Evolutionary conservation across 768 basidiomycete genomes (phyloP), one percentile per base, ranked within the genome.

Genomic region (Tylopilus intermedius): DNA sequence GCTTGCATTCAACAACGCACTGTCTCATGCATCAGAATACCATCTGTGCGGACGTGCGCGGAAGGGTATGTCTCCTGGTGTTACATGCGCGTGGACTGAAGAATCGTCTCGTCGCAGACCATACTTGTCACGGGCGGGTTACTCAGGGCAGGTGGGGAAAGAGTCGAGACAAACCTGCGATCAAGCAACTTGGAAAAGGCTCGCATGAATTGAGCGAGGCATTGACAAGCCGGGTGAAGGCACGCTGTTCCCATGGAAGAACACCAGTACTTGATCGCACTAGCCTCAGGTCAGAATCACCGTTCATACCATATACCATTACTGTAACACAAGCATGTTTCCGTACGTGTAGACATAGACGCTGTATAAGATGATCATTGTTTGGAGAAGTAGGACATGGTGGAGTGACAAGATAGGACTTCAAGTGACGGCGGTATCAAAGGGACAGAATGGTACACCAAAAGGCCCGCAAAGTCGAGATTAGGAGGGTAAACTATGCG

Each of bases 141-240:
- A 18, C 22, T 32, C 32, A 43, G 41, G 24, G 0, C 40, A 56
- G 47, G 15, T 52, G 8, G 57, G 64, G 8, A 55, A 18, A 60
- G 62, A 62, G 50, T 60, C 58, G 42, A 49, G 43, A 18, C 56
- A 51, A 43, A 66, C 67, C 35, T 45, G 54, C 32, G 61, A 71
- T 18, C 40, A 49, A 47, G 11, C 61, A 63, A 53, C 53, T 65
- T 9, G 66, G 67, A 1, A 58, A 51, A 50, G 62, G 62, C 29
- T 53, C 71, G 56, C 71, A 66, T 60, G 51, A 60, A 29, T 63
- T 72, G 53, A 69, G 66, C 51, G 66, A 70, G 57, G 48, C 58
- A 22, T 45, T 71, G 45, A 61, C 69, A 15, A 54, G 18, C 18
- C 18, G 18, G 64, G 65, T 43, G 47, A 56, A 14, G 47, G 40